Conservation (phyloP, 2,329 filamentous ascomycete species). For the Phoma herbarum region DNA sequence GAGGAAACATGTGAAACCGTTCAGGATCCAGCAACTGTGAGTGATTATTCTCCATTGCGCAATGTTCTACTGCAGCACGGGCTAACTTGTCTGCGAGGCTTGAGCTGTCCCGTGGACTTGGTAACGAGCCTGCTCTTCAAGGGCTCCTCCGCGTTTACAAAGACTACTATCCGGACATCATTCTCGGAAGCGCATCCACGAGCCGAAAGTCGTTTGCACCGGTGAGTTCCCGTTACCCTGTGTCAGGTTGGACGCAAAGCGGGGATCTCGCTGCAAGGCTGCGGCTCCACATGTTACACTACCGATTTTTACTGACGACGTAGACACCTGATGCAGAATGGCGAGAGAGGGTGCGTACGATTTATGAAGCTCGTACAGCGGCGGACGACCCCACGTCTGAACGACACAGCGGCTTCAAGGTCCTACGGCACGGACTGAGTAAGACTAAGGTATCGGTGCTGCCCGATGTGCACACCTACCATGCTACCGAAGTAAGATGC, state of each 20-base stretch:
- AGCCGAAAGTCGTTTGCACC: constrained; percentile 51
- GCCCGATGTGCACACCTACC: constrained; percentile 76
- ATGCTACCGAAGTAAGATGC: constrained; percentile 68
- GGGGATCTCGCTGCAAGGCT: constrained; percentile 25
- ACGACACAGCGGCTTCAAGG: constrained; percentile 67
- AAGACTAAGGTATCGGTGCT: constrained; percentile 61
- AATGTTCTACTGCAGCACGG: constrained; percentile 4
- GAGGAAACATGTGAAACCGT: constrained; percentile 83
- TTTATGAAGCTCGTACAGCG: constrained; percentile 67
- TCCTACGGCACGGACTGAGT: constrained; percentile 63
- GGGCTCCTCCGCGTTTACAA: constrained; percentile 85
- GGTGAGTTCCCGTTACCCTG: constrained; percentile 43
- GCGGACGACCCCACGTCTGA: constrained; percentile 50
- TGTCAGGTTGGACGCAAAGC: constrained; percentile 17
- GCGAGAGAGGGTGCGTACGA: constrained; percentile 71
- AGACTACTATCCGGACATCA: constrained; percentile 89
- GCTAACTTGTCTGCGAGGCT: constrained; percentile 50
- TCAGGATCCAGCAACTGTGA: constrained; percentile 77
- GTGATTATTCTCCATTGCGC: not conserved
- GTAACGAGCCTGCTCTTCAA: constrained; percentile 75
- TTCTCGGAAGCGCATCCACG: constrained; percentile 72
- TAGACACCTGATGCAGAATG: constrained; percentile 78
- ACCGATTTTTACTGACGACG: constrained; percentile 33
- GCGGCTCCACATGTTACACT: constrained; percentile 29
- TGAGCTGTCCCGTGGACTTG: constrained; percentile 58